Conservation (phyloP, 257 asterid species). For the Buddleja alternifolia region DNA sequence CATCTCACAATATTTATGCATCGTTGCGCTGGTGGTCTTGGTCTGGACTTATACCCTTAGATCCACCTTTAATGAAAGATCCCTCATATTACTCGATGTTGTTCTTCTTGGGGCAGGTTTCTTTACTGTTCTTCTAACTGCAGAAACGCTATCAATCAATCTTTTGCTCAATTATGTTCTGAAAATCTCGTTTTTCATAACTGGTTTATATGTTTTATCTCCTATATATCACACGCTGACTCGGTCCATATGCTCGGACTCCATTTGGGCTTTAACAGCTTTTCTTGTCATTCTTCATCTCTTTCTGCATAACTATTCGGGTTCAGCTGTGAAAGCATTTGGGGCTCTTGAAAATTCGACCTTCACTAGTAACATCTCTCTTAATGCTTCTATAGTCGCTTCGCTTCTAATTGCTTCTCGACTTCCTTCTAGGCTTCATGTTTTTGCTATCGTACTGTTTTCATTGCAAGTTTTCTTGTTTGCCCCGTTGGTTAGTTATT, state of each 20-base stretch:
- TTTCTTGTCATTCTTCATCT: constrained; percentile 56
- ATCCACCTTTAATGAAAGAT: constrained; percentile 52
- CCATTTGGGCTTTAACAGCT: constrained; percentile 90
- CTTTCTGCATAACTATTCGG: constrained; percentile 52
- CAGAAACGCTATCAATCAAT: constrained; percentile 58
- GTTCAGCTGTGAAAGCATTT: constrained; percentile 44
- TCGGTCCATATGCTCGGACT: constrained; percentile 83
- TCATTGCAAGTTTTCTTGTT: constrained; percentile 89
- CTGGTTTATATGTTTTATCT: constrained; percentile 70
- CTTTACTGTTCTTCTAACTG: constrained; percentile 65
- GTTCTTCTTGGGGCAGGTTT: constrained; percentile 75
- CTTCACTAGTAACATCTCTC: constrained; percentile 48
- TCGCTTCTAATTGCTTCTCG: constrained; percentile 89
- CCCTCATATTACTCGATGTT: constrained; percentile 63
- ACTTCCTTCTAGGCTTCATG: constrained; percentile 86
- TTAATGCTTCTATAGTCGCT: constrained; percentile 84
- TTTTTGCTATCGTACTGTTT: constrained; percentile 77
- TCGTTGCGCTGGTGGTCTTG: constrained; percentile 81
- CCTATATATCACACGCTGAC: constrained; percentile 87
- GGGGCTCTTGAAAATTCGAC: constrained; percentile 65
- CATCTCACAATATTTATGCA: constrained; percentile 86
- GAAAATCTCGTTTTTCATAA: constrained; percentile 68
- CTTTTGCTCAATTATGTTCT: constrained; percentile 61
- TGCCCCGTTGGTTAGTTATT: constrained; percentile 76
- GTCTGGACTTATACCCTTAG: constrained; percentile 87